Base-by-base conservation (phyloP, 345 rosid species). In the Gossypium longicalyx region DNA sequence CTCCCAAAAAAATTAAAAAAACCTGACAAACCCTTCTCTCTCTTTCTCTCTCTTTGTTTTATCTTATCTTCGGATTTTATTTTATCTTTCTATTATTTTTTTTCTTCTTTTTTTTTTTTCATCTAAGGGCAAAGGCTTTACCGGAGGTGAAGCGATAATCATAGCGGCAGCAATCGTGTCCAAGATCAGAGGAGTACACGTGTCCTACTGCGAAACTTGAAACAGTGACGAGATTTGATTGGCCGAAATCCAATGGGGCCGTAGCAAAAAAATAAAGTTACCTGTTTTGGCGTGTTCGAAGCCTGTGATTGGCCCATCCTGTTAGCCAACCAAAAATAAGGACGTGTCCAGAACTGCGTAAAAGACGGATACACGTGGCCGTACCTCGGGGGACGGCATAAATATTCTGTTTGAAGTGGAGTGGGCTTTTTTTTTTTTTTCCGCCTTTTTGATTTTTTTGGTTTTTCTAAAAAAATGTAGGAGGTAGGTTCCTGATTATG, bases 71-170 rank as follows among this genome's bases (percentile, higher is more conserved):
- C 16, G 7, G n/a, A 9, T 22, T 47, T 67, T 67, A 27, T 25
- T 49, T 51, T 49, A 0, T 7, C 0, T 15, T 16, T 34, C 7
- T 5, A 34, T 34, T 34, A 0, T 48, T 48, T 48, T 48, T 2
- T 12, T 48, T 2, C 0, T 0, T 3, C 2, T 47, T 10, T 0
- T 2, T 8, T 11, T 29, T 51, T 27, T 70, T 12, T 2, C 12
- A 3, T 16, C 38, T 2, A 59, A 58, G 23, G 61, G 61, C 29
- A 9, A 19, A 59, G 43, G 29, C 41, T 56, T 16, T 16, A 75
- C 66, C 66, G 78, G 73, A 69, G 56, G 19, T 67, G 66, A 75
- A 59, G 66, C 73, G 66, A 56, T 56, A 75, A 67, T 67, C 78
- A 75, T 67, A 52, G 54, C 72, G 34, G 56, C 72, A 54, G 66